Conservation (phyloP, 345 rosid genomes). For the Eucalyptus brandiana region DNA sequence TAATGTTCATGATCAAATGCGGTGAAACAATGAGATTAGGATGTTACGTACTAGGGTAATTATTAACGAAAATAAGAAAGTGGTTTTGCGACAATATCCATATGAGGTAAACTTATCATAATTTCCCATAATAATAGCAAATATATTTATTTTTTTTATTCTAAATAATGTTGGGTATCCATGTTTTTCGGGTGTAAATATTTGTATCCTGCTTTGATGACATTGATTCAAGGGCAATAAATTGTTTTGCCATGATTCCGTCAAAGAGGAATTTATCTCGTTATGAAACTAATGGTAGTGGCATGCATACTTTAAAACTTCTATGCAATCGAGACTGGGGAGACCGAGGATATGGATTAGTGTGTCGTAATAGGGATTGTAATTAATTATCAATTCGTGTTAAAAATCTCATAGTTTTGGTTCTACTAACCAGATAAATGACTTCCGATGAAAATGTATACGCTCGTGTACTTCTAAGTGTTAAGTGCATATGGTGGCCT, state of each 20-base stretch:
- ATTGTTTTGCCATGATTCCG: neutral
- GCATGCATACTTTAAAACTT: neutral
- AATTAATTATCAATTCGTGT: neutral
- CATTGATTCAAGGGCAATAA: neutral
- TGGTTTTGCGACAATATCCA: neutral
- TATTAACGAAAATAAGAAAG: neutral
- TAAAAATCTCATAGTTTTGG: neutral
- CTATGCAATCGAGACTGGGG: neutral
- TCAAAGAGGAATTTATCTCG: neutral
- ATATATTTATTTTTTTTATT: neutral
- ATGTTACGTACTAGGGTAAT: neutral
- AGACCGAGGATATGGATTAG: neutral
- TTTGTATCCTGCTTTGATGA: neutral
- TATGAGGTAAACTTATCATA: neutral
- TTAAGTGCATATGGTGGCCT: neutral
- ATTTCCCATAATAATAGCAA: neutral
- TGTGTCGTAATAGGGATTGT: neutral
- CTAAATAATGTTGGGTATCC: neutral
- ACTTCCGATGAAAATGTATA: neutral
- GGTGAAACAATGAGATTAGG: neutral
- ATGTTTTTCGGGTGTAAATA: neutral
- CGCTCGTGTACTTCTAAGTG: neutral
- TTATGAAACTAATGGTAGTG: neutral
- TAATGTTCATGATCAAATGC: neutral
- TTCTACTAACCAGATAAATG: neutral